phyloP scores from a whole-genome alignment of 805 yeast species.

The Hanseniaspora opuntiae region DNA sequence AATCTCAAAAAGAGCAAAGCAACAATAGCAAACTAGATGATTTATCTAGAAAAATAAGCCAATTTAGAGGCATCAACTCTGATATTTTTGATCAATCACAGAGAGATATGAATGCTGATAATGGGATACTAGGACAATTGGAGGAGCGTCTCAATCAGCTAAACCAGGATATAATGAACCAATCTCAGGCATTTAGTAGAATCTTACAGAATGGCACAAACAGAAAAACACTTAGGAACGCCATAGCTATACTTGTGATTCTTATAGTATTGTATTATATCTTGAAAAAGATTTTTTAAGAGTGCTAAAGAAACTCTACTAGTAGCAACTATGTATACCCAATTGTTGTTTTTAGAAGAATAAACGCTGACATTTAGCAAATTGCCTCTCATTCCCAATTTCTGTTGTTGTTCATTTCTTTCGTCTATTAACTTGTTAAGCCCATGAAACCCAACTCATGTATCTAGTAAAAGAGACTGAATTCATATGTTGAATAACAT shows the following conservation, averaged over 20 bases:
- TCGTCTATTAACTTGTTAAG: too few species aligned
- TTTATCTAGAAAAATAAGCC: slow-evolving; percentile 5
- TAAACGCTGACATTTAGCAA: too few species aligned
- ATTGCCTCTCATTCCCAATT: too few species aligned
- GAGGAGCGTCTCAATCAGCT: slow-evolving; percentile 1
- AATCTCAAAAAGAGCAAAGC: slow-evolving; percentile 10
- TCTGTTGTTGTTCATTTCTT: too few species aligned
- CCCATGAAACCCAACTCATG: too few species aligned
- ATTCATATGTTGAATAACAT: too few species aligned
- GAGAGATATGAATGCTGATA: slow-evolving; percentile 5
- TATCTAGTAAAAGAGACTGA: too few species aligned
- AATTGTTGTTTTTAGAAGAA: too few species aligned
- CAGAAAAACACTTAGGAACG: slow-evolving; percentile 8
- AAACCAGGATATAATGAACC: not conserved
- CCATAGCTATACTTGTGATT: not conserved
- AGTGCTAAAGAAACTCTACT: not conserved
- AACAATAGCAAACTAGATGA: slow-evolving; percentile 6
- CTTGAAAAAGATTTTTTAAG: not conserved
- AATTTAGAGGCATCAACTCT: slow-evolving; percentile 5
- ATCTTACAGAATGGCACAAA: slow-evolving; percentile 6
- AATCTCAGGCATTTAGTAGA: slow-evolving; percentile 1
- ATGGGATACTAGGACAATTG: slow-evolving; percentile 7
- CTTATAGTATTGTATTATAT: not conserved
- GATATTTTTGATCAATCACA: slow-evolving; percentile 10
- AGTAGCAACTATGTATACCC: too few species aligned